These are phyloP conservation scores for Fraxinus sp. DNA, from an alignment of 305 asterid genomes.

Conservation along the genomic window DNA sequence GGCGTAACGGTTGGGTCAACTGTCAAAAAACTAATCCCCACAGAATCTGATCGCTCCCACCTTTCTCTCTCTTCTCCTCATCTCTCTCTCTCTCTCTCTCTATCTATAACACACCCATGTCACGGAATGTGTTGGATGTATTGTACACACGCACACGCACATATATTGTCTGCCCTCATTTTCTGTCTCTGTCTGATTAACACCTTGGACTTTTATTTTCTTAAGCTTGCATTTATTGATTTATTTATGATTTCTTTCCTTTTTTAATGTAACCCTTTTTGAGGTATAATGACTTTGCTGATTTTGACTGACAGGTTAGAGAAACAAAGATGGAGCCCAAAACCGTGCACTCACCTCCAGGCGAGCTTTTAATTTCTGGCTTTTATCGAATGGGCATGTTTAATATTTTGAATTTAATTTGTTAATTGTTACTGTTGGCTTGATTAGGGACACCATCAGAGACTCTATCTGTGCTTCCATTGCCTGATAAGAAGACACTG, in stretches of 20 bases:
- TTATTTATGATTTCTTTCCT: slow-evolving; percentile 23
- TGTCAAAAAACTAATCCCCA: slow-evolving; percentile 71
- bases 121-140: slow-evolving; percentile 30
- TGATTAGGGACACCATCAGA: slow-evolving; percentile 66
- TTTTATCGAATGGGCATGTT: slow-evolving; percentile 8
- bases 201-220: slow-evolving; percentile 45
- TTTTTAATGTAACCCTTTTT: slow-evolving; percentile 28
- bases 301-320: slow-evolving; percentile 64
- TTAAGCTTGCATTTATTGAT: slow-evolving; percentile 37
- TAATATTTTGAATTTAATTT: background rate
- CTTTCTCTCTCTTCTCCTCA: slow-evolving; percentile 34
- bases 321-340: slow-evolving; percentile 47
- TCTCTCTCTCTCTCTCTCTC: slow-evolving; percentile 37
- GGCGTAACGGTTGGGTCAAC: slow-evolving; percentile 75
- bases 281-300: slow-evolving; percentile 35
- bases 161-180: slow-evolving; percentile 41
- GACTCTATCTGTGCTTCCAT: slow-evolving; percentile 38
- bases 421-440: slow-evolving; percentile 23
- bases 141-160: slow-evolving; percentile 37
- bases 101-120: slow-evolving; percentile 22
- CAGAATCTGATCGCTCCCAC: slow-evolving; percentile 76
- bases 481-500: slow-evolving; percentile 81
- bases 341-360: slow-evolving; percentile 63
- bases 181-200: slow-evolving; percentile 49
- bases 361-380: slow-evolving; percentile 34